A percentile compares a stretch with the other conserved stretches of the same genome.
Evolutionary conservation across 225 moss, liverwort and hornwort genomes (phyloP).

Genomic region (Ulota crispa): DNA sequence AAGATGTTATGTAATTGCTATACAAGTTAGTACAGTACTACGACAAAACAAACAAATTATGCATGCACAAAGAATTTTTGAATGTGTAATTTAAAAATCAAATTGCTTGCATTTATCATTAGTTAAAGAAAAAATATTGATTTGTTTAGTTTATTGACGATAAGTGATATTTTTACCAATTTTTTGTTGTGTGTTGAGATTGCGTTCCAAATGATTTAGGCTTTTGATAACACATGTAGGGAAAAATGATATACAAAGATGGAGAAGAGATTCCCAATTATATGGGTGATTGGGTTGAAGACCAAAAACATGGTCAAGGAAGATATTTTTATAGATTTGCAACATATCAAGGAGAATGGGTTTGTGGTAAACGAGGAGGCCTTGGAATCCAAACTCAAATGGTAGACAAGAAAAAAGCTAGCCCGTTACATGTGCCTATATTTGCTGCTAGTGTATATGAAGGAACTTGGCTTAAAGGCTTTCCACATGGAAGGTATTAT

Average conservation of each 20-base stretch:
- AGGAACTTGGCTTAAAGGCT: slow-evolving; percentile 40
- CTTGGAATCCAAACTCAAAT: slow-evolving; percentile 36
- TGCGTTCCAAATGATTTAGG: neutral
- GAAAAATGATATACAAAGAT: slow-evolving; percentile 23
- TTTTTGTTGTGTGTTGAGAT: no score
- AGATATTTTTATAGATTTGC: slow-evolving; percentile 26
- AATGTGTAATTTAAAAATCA: accelerated
- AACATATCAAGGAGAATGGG: slow-evolving; percentile 47
- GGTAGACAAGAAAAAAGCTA: neutral
- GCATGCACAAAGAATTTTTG: accelerated
- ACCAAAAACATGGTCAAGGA: slow-evolving; percentile 52
- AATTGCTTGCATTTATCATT: neutral
- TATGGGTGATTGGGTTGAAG: slow-evolving; percentile 30
- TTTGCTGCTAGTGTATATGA: slow-evolving; percentile 39
- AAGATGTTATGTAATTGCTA: no score
- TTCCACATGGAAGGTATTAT: slow-evolving; percentile 45
- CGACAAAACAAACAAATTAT: neutral
- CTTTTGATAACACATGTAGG: neutral
- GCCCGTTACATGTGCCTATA: neutral
- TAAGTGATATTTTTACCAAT: no score
- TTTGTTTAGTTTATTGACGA: no score
- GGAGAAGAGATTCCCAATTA: neutral
- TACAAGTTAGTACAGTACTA: no score
- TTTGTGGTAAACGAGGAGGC: slow-evolving; percentile 28
- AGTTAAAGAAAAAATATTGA: no score